Conservation (phyloP, 2,329 filamentous ascomycete genomes). For the Anthostomella pinea region DNA sequence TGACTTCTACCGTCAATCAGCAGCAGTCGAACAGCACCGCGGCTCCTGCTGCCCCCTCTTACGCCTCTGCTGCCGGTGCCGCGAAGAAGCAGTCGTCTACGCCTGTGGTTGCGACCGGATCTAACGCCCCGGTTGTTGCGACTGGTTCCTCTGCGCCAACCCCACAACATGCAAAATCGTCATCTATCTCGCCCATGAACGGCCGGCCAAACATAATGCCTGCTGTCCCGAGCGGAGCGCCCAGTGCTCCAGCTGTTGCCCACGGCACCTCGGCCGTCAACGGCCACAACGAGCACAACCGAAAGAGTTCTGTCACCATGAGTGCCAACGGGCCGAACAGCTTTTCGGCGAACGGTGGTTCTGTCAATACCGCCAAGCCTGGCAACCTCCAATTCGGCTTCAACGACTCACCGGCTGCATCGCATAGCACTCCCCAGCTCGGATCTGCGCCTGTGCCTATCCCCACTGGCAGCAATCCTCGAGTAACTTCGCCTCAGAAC, state of each 20-base stretch:
- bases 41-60: constrained; percentile 58
- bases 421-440: constrained; percentile 64
- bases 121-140: constrained; percentile 52
- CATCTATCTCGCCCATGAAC: constrained; percentile 78
- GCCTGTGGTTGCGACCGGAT: constrained; percentile 59
- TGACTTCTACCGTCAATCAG: constrained; percentile 60
- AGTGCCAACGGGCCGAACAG: constrained; percentile 75
- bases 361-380: constrained; percentile 53
- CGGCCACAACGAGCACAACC: constrained; percentile 67
- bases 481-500: constrained; percentile 77
- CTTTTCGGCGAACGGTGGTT: constrained; percentile 74
- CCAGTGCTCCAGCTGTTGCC: constrained; percentile 60
- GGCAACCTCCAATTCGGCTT: constrained; percentile 85
- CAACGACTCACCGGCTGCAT: constrained; percentile 63
- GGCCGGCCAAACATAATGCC: constrained; percentile 72
- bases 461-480: constrained; percentile 61
- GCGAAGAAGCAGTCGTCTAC: constrained; percentile 61
- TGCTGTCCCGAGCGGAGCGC: constrained; percentile 63
- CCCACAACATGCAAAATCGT: constrained; percentile 61
- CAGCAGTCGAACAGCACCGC: constrained; percentile 55
- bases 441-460: constrained; percentile 59
- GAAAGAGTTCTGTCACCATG: constrained; percentile 91
- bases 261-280: constrained; percentile 65
- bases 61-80: constrained; percentile 65
- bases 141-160: constrained; percentile 51